A percentile compares a stretch with the other conserved stretches of the same genome.
Conservation (phyloP, 768 basidiomycete genomes). For the Rhizopogon salebrosus region DNA sequence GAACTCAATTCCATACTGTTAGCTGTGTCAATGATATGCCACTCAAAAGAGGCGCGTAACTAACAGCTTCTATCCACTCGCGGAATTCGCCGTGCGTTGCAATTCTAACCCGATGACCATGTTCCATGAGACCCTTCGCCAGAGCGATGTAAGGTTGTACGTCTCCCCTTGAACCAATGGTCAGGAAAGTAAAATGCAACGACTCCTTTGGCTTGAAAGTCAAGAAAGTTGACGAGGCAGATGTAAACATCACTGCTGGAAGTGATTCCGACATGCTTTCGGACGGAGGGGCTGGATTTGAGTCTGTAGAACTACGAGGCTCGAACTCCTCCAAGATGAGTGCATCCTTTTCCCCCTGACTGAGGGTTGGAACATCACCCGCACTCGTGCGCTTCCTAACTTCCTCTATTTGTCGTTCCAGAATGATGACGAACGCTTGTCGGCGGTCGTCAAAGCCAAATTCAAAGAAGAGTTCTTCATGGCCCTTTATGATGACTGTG, state of each 20-base stretch:
- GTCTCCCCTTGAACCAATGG: conserved; percentile 94
- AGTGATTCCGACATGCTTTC: conserved; percentile 64
- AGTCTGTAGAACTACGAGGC: conserved; percentile 34
- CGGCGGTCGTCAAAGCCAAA: conserved; percentile 80
- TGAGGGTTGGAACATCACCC: conserved; percentile 39
- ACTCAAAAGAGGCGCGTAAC: conserved; percentile 23
- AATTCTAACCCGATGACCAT: conserved; percentile 86
- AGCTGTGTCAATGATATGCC: conserved; percentile 6
- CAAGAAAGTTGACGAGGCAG: conserved; percentile 91
- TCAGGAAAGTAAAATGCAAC: conserved; percentile 88
- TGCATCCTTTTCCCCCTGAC: conserved; percentile 60
- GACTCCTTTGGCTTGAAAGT: conserved; percentile 90
- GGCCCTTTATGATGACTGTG: conserved; percentile 86
- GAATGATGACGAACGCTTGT: conserved; percentile 64
- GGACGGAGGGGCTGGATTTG: conserved; percentile 40
- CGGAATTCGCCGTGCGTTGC: conserved; percentile 95
- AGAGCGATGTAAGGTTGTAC: conserved; percentile 98
- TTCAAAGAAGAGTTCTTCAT: conserved; percentile 97
- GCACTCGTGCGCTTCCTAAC: conserved; percentile 43
- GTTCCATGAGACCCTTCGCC: conserved; percentile 83
- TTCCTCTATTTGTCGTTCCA: conserved; percentile 80
- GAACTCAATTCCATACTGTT: conserved; percentile 92
- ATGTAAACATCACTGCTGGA: conserved; percentile 94
- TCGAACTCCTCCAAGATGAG: conserved; percentile 85
- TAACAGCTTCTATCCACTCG: conserved; percentile 91